Conservation (phyloP, 2,329 filamentous ascomycete species). For the Epichloe scottii region DNA sequence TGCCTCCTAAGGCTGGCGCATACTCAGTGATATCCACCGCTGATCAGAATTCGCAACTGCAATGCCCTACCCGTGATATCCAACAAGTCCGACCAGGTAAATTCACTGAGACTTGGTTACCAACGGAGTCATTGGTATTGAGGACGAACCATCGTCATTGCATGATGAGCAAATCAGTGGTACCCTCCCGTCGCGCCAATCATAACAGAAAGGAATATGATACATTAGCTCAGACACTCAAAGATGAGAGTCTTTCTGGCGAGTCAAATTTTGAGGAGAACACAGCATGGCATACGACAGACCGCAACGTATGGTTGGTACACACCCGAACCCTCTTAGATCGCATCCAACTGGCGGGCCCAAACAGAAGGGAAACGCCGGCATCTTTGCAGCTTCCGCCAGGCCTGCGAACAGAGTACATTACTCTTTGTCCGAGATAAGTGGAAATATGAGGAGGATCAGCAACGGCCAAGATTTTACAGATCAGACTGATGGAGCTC, state of each 20-base stretch:
- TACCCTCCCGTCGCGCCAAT: slow-evolving; percentile 16
- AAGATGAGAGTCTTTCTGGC: slow-evolving; percentile 23
- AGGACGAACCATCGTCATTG: slow-evolving; percentile 40
- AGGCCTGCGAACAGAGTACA: not conserved
- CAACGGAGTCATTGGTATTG: slow-evolving; percentile 40
- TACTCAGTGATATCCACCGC: slow-evolving; percentile 38
- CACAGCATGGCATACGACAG: slow-evolving; percentile 18
- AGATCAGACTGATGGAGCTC: not conserved
- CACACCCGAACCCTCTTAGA: slow-evolving; percentile 40
- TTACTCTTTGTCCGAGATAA: slow-evolving; percentile 31
- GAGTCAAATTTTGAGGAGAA: slow-evolving; percentile 29
- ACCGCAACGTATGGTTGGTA: slow-evolving; percentile 7
- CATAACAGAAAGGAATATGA: slow-evolving; percentile 31
- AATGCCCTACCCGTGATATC: slow-evolving; percentile 11
- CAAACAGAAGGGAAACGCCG: not conserved
- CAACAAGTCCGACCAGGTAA: slow-evolving; percentile 27
- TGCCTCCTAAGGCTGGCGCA: slow-evolving; percentile 26
- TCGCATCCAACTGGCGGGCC: slow-evolving; percentile 29
- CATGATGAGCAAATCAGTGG: not conserved
- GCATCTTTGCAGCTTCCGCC: not conserved
- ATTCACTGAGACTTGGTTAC: slow-evolving; percentile 43
- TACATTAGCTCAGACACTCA: slow-evolving; percentile 32
- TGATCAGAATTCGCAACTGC: slow-evolving; percentile 21
- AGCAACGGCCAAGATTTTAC: slow-evolving; percentile 32
- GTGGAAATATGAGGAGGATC: slow-evolving; percentile 29